phyloP scores from a whole-genome alignment of 208 protist species.

The Kentomonas sorsogonicus region DNA sequence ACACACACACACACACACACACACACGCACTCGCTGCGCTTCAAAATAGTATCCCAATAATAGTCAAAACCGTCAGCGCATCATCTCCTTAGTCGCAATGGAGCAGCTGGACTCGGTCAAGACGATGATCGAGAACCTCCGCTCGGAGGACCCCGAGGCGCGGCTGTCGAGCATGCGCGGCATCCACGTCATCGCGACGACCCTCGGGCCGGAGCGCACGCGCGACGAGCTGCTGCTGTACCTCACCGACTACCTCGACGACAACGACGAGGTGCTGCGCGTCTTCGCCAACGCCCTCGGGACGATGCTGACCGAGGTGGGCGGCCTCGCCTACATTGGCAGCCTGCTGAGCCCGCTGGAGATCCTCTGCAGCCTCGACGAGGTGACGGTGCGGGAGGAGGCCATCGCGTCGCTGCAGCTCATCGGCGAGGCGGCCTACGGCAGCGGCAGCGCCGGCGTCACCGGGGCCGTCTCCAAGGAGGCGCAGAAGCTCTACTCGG shows the following conservation, averaged over 20 bases:
- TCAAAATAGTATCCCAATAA: not conserved
- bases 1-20: constrained; percentile 6
- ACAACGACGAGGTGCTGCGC: constrained; percentile 98
- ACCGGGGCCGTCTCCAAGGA: constrained; percentile 13
- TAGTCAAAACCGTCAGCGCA: not conserved
- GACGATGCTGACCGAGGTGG: constrained; percentile 95
- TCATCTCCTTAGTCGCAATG: constrained; percentile 27
- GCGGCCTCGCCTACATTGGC: constrained; percentile 87
- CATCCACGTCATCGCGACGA: constrained; percentile 95
- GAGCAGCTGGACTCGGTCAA: constrained; percentile 94
- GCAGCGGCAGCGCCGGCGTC: constrained; percentile 9
- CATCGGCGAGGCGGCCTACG: constrained; percentile 70
- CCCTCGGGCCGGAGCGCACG: constrained; percentile 94
- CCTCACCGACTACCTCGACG: constrained; percentile 96
- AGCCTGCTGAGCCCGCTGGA: constrained; percentile 93
- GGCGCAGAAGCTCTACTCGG: constrained; percentile 85
- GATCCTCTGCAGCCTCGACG: constrained; percentile 94
- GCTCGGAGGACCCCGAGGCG: constrained; percentile 93
- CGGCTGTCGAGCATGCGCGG: constrained; percentile 95
- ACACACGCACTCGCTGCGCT: not conserved
- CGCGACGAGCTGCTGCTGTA: constrained; percentile 96
- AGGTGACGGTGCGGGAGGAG: constrained; percentile 97
- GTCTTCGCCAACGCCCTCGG: constrained; percentile 96
- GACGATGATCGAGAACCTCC: constrained; percentile 95
- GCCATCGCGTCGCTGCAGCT: constrained; percentile 77